Conservation (phyloP, 805 yeast species). For the Starmera caribaea region DNA sequence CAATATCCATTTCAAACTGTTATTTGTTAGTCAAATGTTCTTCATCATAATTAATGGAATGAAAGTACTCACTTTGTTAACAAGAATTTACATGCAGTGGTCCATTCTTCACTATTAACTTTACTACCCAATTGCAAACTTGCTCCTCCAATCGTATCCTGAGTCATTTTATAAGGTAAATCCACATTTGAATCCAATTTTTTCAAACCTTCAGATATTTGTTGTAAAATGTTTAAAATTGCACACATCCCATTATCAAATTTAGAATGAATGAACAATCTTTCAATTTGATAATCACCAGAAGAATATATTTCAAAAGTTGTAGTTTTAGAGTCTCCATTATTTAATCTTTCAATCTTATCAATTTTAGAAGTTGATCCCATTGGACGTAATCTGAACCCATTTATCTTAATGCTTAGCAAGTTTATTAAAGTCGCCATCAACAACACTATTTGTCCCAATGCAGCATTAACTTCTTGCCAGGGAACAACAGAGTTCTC, state of each 20-base stretch:
- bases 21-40: neutral
- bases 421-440: conserved; percentile 54
- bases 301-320: conserved; percentile 44
- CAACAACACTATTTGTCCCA: conserved; percentile 74
- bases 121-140: conserved; percentile 61
- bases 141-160: conserved; percentile 68
- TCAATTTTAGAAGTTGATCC: conserved; percentile 79
- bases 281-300: conserved; percentile 65
- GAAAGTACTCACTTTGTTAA: conserved; percentile 39
- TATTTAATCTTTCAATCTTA: conserved; percentile 33
- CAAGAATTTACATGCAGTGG: conserved; percentile 75
- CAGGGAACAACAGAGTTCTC: conserved; percentile 60
- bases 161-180: conserved; percentile 64
- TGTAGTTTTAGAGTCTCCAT: conserved; percentile 23
- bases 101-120: conserved; percentile 72
- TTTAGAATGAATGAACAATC: conserved; percentile 63
- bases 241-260: conserved; percentile 80
- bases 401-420: conserved; percentile 42
- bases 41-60: neutral
- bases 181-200: conserved; percentile 45
- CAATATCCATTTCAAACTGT: conserved; percentile 63
- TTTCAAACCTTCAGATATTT: conserved; percentile 21
- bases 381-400: conserved; percentile 66
- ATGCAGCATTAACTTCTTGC: conserved; percentile 86
- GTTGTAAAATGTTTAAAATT: conserved; percentile 47